Base-by-base conservation (phyloP, 345 rosid species). In the Eucalyptus curtisii region DNA sequence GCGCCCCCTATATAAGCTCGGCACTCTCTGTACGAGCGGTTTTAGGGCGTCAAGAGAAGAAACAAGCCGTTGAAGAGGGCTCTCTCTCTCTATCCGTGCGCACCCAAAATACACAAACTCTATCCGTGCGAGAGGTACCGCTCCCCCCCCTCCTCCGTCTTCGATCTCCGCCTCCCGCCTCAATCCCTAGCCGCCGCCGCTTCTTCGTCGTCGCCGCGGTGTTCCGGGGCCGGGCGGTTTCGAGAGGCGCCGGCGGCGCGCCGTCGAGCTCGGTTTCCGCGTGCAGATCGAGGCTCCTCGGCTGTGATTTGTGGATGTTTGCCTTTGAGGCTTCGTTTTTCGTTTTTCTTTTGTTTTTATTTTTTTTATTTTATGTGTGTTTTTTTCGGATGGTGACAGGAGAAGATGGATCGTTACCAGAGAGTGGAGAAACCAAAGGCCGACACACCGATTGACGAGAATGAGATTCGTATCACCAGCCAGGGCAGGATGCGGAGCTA, bases 41-140 rank as follows among this genome's bases (percentile, higher is more conserved):
- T 90, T 90, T 91, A 86, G 92, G 93, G 94, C 93, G 90, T 91
- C 86, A 92, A 91, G 94, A 93, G 91, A 94, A 92, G 94, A 94
- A 94, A 94, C 91, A 93, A 91, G 94, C 97, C 95, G 95, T 94
- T 91, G 91, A 92, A 92, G 92, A 95, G 93, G 95, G 94, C 95
- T 92, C 90, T 94, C 89, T 89, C 90, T 90, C 66, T 92, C 82
- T 76, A 76, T 76, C 81, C 81, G 89, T 90, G 87, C 87, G 90
- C 57, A 52, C 57, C 90, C 90, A 87, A 85, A 84, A 80, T 19
- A 53, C 57, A 20, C 57, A 66, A 66, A 42, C 88, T 66, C 33
- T 42, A 87, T 66, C 79, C 49, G 47, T 20, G 82, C 82, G 82
- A 55, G 61, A 49, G 61, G 59, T 49, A 55, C 15, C 30, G 37